Evolutionary conservation across 805 yeast species (phyloP), one percentile per base, ranked within the genome.

Genomic region (Candida schatavii): DNA sequence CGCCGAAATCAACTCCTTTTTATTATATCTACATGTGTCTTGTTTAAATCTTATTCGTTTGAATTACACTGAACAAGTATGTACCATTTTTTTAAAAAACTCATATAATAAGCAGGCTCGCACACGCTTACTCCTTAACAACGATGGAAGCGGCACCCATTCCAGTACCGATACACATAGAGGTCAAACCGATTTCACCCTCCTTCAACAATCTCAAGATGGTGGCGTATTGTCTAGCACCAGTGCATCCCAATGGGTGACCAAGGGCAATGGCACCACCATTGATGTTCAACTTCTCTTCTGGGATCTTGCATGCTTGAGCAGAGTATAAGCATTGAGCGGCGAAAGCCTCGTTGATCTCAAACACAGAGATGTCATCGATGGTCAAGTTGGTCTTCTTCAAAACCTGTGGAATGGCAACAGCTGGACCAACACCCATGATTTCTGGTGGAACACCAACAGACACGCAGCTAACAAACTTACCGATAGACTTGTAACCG

Each of bases 91-190:
- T n/a, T n/a, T n/a, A n/a, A n/a, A n/a, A n/a, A n/a, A n/a, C n/a
- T n/a, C n/a, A n/a, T n/a, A n/a, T n/a, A n/a, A n/a, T n/a, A n/a
- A n/a, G n/a, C n/a, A n/a, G n/a, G n/a, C n/a, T n/a, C n/a, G n/a
- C n/a, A n/a, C n/a, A n/a, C 5, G 35, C 29, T 60, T 74, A 88
- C 71, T 91, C 98, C 56, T 77, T 84, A 34, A 88, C 75, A 54
- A 91, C 76, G 35, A 90, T 72, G 11, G 91, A 85, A 37, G 98
- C 98, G 26, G 97, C 97, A 50, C 98, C 98, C 95, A 90, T 91
- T 54, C 98, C 98, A 27, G 97, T 88, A 56, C 98, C 98, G 50
- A 91, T 83, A 72, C 98, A 91, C 98, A 91, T 91, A 49, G 95
- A 85, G 10, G 95, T 86, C 40, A 91, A 83, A 50, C 98, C 98